Percentiles rank a stretch among this genome's conserved stretches.
Evolutionary conservation across 1,139 yeast genomes (phyloP).

Genomic region (Arxiozyma slooffiae): DNA sequence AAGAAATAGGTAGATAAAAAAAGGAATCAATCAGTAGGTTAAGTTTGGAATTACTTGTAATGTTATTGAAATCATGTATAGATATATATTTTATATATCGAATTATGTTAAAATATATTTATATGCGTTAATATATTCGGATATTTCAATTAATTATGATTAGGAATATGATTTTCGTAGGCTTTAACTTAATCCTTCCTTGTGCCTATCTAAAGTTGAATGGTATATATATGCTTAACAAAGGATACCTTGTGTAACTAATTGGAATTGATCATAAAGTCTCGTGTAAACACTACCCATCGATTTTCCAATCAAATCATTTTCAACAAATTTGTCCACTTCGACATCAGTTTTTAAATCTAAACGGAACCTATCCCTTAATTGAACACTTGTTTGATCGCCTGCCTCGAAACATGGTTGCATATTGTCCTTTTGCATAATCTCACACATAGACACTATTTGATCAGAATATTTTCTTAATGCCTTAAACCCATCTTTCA

Average conservation of each 20-base stretch:
- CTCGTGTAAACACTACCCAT: conserved; percentile 84
- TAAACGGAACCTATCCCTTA: conserved; percentile 72
- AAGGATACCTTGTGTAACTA: conserved; percentile 89
- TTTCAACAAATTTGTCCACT: conserved; percentile 68
- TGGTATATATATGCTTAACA: conserved; percentile 33
- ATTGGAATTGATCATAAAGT: conserved; percentile 86
- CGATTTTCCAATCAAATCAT: conserved; percentile 62
- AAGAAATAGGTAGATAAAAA: not conserved
- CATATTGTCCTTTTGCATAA: conserved; percentile 85
- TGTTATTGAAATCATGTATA: not conserved
- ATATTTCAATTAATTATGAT: not conserved
- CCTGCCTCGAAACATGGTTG: conserved; percentile 90
- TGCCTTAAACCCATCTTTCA: conserved; percentile 64
- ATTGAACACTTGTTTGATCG: conserved; percentile 64
- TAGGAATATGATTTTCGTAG: no score
- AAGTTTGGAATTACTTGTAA: not conserved
- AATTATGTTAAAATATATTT: not conserved
- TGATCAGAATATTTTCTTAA: conserved; percentile 64
- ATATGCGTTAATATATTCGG: not conserved
- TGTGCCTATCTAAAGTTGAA: not conserved
- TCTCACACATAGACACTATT: conserved; percentile 69
- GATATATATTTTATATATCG: no score
- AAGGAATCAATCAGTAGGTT: not conserved
- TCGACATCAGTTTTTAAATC: conserved; percentile 59
- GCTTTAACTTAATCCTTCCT: not conserved